Base-by-base conservation (phyloP, 371 early-diverging fungal genomes). In the Circinella minor region DNA sequence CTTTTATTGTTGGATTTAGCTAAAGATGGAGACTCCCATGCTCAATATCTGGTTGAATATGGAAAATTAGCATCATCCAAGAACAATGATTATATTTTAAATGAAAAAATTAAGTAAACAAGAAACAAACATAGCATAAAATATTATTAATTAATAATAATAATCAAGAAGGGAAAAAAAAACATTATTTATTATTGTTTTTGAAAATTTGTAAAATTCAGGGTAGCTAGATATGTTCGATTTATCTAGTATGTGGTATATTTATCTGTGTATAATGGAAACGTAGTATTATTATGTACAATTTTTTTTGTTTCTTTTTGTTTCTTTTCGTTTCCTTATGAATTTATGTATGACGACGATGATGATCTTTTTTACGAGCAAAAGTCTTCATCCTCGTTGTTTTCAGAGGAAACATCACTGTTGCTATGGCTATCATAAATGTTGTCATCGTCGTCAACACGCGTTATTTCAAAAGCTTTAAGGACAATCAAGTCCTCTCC, bases 31-130 rank as follows among this genome's bases (percentile, higher is more conserved):
- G 79, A 81, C 63, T 36, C 68, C 14, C 69, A 75, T 36, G 81
- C 84, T 1, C 60, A 59, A 7, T 77, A 77, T 66, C 61, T 81
- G 10, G 72, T 81, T 4, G 74, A 77, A 34, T 74, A 76, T 68
- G 76, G 71, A 46, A 72, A 69, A 39, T 13, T 63, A 73, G 18
- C 70, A 17, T 78, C 60, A 4, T 7, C 57, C 7, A 18, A 27
- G 27, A 27, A 27, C 27, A 27, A 57, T 14, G n/a, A 57, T 1
- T n/a, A 51, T 51, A 3, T 43, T 9, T 6, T 51, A 51, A n/a
- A 51, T n/a, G 51, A 51, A 51, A 51, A 51, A 7, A 6, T 43
- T 2, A 54, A 71, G 67, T 48, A 66, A 39, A 13, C 65, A 57
- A 48, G 13, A 62, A 38, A 18, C n/a, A 6, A 62, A 18, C 14